These are phyloP conservation scores for Staphylotrichum longicolle DNA, from an alignment of 495 filamentous ascomycete genomes.

Conservation along the genomic window DNA sequence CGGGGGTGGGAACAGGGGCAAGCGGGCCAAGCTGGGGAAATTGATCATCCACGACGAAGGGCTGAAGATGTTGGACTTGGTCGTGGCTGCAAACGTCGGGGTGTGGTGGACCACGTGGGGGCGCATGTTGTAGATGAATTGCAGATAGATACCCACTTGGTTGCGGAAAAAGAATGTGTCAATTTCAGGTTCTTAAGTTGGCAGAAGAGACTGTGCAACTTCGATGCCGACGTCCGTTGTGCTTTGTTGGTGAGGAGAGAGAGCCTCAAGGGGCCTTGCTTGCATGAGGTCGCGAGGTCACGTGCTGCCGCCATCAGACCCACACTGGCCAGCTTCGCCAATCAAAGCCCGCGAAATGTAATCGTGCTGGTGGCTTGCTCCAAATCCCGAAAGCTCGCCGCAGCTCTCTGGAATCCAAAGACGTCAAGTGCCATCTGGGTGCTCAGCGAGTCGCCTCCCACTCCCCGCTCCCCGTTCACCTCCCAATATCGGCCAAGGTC, in stretches of 20 bases:
- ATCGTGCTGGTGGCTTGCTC: constrained; percentile 27
- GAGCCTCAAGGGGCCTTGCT: too few relatives aligned
- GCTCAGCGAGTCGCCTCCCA: constrained; percentile 28
- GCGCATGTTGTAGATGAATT: constrained; percentile 35
- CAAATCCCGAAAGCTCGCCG: constrained; percentile 23
- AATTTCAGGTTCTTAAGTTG: background rate
- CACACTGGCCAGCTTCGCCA: constrained; percentile 15
- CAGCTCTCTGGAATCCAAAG: constrained; percentile 18
- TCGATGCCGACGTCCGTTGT: too few relatives aligned
- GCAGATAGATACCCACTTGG: background rate
- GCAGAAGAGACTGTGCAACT: too few relatives aligned
- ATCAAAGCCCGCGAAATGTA: constrained; percentile 35
- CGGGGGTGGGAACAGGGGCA: constrained; percentile 70
- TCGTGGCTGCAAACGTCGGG: constrained; percentile 86
- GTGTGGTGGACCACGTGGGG: constrained; percentile 94
- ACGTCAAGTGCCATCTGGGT: constrained; percentile 30
- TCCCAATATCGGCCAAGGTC: background rate
- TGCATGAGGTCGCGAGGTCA: too few relatives aligned
- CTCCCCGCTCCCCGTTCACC: constrained; percentile 22
- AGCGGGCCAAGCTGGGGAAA: constrained; percentile 89
- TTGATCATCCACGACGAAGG: constrained; percentile 88
- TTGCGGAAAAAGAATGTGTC: background rate
- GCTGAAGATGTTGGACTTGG: constrained; percentile 89
- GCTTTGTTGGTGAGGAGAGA: too few relatives aligned
- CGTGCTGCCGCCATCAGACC: too few relatives aligned